Base-by-base conservation (phyloP, 768 basidiomycete genomes). In the Trametes meyenii region DNA sequence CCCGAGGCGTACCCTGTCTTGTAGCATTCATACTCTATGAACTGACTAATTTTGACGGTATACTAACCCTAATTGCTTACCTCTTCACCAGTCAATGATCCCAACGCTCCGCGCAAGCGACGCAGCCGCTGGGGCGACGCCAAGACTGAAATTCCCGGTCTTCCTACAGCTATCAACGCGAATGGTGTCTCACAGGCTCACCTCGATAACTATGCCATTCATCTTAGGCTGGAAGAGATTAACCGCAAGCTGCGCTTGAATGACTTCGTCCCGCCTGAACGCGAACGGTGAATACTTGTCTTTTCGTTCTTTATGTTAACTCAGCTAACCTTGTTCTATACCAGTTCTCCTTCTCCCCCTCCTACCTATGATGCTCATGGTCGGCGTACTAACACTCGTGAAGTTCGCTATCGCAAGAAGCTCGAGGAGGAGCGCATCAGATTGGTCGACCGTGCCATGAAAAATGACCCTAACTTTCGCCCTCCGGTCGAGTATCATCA, bases 121-220 rank as follows among this genome's bases (percentile, higher is more conserved):
- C 90, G 94, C 67, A 97, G 95, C 71, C 91, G 97, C 60, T 99
- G 96, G 96, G 97, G 97, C 66, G 96, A 97, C 68, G 91, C 86
- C 61, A 92, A 92, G 74, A 85, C 89, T 52, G 90, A 96, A 67
- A 89, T 95, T 51, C 92, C 95, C 57, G 96, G 94, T 58, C 76
- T 98, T 55, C 97, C 97, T 5, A 96, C 95, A 45, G 94, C 95
- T 48, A 96, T 99, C 66, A 90, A 88, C 66, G 90, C 92, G 45
- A 88, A 90, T 48, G 95, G 96, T 62, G 94, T 99, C 54, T 94
- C 95, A 23, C 94, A 95, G 72, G 88, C 89, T 54, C 96, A 98
- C 74, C 88, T 99, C 55, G 96, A 98, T 77, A 96, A 94, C 71
- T 99, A 99, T 75, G 96, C 97, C 36, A 94, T 96, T 56, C 94